Evolutionary conservation across 257 asterid species (phyloP).

Genomic region (Plantago elongata): DNA sequence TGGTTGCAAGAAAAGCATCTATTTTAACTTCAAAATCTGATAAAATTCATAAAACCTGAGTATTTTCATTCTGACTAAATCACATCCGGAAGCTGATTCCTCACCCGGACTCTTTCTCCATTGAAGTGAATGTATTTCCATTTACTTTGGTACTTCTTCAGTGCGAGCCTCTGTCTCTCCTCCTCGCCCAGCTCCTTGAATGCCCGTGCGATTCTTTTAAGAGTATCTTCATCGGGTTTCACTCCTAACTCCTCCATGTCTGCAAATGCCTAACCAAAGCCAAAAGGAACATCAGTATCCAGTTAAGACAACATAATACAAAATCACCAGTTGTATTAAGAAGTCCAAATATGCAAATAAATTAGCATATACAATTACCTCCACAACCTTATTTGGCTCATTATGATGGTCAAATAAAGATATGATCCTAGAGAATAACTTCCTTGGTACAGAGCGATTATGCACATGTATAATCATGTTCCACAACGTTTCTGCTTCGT

Average conservation of each 20-base stretch:
- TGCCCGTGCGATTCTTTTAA: constrained; percentile 63
- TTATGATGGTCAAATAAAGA: constrained; percentile 75
- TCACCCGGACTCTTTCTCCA: constrained; percentile 78
- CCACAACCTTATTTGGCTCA: constrained; percentile 55
- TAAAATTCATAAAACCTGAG: too few species aligned
- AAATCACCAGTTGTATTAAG: background rate
- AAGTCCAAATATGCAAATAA: constrained; percentile 11
- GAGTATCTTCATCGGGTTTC: constrained; percentile 81
- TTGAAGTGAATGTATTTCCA: constrained; percentile 83
- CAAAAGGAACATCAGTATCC: background rate
- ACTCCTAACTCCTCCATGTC: constrained; percentile 97
- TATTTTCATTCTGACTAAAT: too few species aligned
- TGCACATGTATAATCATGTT: constrained; percentile 64
- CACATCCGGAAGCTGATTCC: constrained; percentile 12
- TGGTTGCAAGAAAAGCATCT: too few species aligned
- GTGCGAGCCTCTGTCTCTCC: constrained; percentile 44
- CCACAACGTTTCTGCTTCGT: constrained; percentile 80
- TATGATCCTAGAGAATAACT: constrained; percentile 79
- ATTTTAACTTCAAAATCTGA: too few species aligned
- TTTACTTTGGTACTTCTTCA: constrained; percentile 45
- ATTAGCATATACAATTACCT: constrained; percentile 41
- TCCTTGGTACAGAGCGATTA: constrained; percentile 72
- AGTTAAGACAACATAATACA: background rate
- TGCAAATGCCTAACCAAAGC: constrained; percentile 60
- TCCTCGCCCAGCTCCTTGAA: constrained; percentile 50